Conservation (phyloP, 179 eudicot species). For the Heliamphora pulchella region DNA sequence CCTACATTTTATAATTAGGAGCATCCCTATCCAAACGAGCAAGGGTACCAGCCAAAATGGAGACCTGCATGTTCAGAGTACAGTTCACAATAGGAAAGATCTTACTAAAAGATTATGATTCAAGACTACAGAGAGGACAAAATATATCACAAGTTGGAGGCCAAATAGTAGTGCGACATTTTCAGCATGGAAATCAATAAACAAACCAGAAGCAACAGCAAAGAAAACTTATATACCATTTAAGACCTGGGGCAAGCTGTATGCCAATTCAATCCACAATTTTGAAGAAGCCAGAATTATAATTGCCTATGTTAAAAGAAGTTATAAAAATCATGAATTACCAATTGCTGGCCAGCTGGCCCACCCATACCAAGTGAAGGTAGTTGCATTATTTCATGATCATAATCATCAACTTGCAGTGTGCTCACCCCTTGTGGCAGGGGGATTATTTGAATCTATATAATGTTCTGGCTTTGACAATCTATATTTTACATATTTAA, state of each 20-base stretch:
- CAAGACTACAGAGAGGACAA: neutral
- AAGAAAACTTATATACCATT: neutral
- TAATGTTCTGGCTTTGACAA: neutral
- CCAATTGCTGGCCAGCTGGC: neutral
- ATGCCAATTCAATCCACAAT: neutral
- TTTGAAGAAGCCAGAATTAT: neutral
- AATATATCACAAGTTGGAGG: neutral
- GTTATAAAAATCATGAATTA: neutral
- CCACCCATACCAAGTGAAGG: neutral
- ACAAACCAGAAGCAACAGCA: neutral
- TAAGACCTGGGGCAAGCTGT: neutral
- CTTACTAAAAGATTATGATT: neutral
- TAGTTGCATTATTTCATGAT: neutral
- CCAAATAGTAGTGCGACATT: neutral
- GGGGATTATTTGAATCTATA: neutral
- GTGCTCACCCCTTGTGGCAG: neutral
- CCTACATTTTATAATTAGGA: slow-evolving; percentile 88
- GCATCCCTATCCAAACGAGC: slow-evolving; percentile 99
- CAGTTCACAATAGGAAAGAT: neutral
- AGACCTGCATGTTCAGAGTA: slow-evolving; percentile 52
- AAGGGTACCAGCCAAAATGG: slow-evolving; percentile 94
- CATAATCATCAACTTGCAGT: neutral
- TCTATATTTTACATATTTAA: neutral
- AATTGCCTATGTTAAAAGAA: neutral
- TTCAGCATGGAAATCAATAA: neutral